These are phyloP conservation scores for Colletotrichum liaoningense DNA, from an alignment of 2,329 filamentous ascomycete species.

Conservation along the genomic window DNA sequence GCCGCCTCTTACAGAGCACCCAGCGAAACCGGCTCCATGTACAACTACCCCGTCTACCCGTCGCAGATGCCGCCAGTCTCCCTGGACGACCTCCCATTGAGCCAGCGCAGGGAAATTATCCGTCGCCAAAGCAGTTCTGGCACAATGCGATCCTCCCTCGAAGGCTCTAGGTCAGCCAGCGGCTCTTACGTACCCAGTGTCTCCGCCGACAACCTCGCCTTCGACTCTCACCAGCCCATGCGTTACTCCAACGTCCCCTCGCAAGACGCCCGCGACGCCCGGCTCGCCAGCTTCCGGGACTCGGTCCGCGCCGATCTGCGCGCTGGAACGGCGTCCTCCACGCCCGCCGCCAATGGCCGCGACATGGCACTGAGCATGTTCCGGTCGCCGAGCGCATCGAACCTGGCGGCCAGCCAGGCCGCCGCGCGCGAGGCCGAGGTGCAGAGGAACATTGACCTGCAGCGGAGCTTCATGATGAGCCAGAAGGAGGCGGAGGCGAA, in stretches of 20 bases:
- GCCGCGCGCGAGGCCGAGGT: conserved; percentile 53
- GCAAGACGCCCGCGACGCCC: conserved; percentile 62
- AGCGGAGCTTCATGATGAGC: conserved; percentile 66
- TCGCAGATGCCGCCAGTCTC: conserved; percentile 9
- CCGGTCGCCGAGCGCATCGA: conserved; percentile 42
- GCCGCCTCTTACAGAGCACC: conserved; percentile 40
- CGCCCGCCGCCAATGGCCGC: conserved; percentile 43
- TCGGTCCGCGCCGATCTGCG: conserved; percentile 73
- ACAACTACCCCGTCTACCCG: conserved; percentile 48
- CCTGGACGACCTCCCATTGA: conserved; percentile 78
- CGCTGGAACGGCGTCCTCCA: conserved; percentile 49
- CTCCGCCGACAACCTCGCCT: conserved; percentile 49
- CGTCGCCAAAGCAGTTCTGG: conserved; percentile 57
- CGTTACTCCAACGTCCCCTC: conserved; percentile 57
- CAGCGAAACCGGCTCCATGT: conserved; percentile 56
- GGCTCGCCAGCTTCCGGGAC: conserved; percentile 75
- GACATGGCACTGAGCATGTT: conserved; percentile 50
- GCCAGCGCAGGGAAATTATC: conserved; percentile 72
- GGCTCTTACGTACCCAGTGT: conserved; percentile 4
- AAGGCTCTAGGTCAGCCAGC: conserved; percentile 14
- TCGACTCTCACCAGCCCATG: conserved; percentile 67
- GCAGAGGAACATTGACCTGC: conserved; percentile 63
- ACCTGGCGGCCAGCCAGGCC: conserved; percentile 35
- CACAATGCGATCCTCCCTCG: conserved; percentile 43
- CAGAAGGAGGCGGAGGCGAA: conserved; percentile 73